A percentile compares a stretch with the other conserved stretches of the same genome.
These are phyloP conservation scores for Domatiomyces globalis DNA, from an alignment of 2,329 filamentous ascomycete genomes.

Conservation along the genomic window DNA sequence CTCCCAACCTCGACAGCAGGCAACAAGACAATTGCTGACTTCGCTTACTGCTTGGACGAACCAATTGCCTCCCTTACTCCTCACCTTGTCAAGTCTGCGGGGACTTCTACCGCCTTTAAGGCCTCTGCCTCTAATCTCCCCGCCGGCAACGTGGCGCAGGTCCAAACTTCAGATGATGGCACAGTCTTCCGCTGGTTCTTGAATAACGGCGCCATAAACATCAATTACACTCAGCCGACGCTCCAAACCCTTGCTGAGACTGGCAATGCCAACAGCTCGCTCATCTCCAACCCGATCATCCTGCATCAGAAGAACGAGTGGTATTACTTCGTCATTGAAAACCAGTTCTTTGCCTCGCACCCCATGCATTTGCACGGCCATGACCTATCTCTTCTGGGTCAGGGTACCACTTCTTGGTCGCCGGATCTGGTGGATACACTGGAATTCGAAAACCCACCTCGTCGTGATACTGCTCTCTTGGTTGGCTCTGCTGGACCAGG, in stretches of 20 bases:
- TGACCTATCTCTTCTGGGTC: slow-evolving; percentile 51
- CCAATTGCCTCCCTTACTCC: slow-evolving; percentile 18
- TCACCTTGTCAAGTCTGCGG: slow-evolving; percentile 15
- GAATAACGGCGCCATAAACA: slow-evolving; percentile 22
- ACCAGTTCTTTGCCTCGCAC: slow-evolving; percentile 28
- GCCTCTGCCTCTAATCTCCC: slow-evolving; percentile 16
- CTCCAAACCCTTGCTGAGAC: slow-evolving; percentile 11
- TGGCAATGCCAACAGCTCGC: slow-evolving; percentile 2
- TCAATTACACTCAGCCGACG: slow-evolving; percentile 23
- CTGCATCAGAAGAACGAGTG: slow-evolving; percentile 6
- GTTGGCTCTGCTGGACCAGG: slow-evolving; percentile 33
- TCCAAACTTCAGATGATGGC: slow-evolving; percentile 14
- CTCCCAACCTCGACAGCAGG: slow-evolving; percentile 19
- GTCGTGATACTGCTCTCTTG: slow-evolving; percentile 54
- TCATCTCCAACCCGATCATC: slow-evolving; percentile 10
- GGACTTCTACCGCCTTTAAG: slow-evolving; percentile 16
- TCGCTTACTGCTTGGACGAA: slow-evolving; percentile 19
- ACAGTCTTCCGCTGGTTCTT: slow-evolving; percentile 23
- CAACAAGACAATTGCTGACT: slow-evolving; percentile 19
- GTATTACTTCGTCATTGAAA: slow-evolving; percentile 18
- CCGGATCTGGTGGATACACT: slow-evolving; percentile 42
- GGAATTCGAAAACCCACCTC: slow-evolving; percentile 48
- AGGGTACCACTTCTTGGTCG: slow-evolving; percentile 28
- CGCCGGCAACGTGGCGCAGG: slow-evolving; percentile 12
- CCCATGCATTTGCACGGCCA: slow-evolving; percentile 59